A percentile compares a stretch with the other conserved stretches of the same genome.
Evolutionary conservation across 192 early-diverging fungal species (phyloP).

Genomic region (Chytriomyces hyalinus): DNA sequence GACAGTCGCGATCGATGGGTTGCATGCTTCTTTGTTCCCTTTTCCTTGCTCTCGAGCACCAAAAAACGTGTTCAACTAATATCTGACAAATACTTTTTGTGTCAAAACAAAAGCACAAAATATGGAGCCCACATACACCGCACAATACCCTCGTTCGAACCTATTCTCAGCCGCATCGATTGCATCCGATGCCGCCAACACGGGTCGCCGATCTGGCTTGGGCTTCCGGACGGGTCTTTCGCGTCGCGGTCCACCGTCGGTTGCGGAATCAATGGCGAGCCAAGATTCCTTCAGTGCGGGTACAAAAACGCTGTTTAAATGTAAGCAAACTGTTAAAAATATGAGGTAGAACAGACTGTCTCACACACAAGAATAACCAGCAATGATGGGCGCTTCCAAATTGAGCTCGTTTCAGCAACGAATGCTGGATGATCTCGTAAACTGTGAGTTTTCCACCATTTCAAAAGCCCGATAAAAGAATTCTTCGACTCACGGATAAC

Average conservation of each 20-base stretch:
- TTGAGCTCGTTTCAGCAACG: slow-evolving; percentile 48
- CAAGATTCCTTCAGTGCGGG: slow-evolving; percentile 30
- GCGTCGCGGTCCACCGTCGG: slow-evolving; percentile 22
- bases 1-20: background rate
- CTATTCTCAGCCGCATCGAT: slow-evolving; percentile 21
- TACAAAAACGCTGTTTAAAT: slow-evolving; percentile 53
- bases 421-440: slow-evolving; percentile 42
- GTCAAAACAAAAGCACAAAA: no score
- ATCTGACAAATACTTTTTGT: no score
- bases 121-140: background rate
- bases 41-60: no score
- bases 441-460: slow-evolving; percentile 17
- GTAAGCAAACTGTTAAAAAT: slow-evolving; percentile 29
- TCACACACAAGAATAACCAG: slow-evolving; percentile 29
- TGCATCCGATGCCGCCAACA: background rate
- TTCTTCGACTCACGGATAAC: background rate
- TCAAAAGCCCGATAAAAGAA: background rate
- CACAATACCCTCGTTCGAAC: background rate
- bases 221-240: slow-evolving; percentile 25
- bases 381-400: slow-evolving; percentile 59
- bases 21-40: no score
- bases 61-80: no score
- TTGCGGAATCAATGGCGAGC: slow-evolving; percentile 26
- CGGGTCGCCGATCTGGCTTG: slow-evolving; percentile 8
- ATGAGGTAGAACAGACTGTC: background rate